These are phyloP conservation scores for Filosporella fistucella DNA, from an alignment of 495 filamentous ascomycete species.

Conservation along the genomic window DNA sequence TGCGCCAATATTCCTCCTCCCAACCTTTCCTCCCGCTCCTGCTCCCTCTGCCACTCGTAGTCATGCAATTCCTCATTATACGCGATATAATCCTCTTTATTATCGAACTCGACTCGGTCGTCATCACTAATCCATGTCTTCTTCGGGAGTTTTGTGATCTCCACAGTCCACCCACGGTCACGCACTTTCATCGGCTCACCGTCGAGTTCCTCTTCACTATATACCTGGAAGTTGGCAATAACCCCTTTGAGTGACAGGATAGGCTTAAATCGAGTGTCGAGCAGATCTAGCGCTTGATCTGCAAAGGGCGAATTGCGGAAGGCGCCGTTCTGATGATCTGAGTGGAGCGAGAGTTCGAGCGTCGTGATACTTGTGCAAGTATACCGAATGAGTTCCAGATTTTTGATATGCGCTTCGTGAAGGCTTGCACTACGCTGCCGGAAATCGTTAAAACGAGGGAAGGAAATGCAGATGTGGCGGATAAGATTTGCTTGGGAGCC, in stretches of 20 bases:
- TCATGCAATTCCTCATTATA: conserved; percentile 18
- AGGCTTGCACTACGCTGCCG: conserved; percentile 6
- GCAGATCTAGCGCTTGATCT: conserved; percentile 13
- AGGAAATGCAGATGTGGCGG: conserved; percentile 22
- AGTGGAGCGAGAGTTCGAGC: conserved; percentile 15
- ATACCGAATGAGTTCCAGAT: conserved; percentile 22
- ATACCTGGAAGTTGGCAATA: conserved; percentile 19
- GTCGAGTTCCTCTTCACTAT: conserved; percentile 14
- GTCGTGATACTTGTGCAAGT: conserved; percentile 20
- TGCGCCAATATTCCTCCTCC: conserved; percentile 23
- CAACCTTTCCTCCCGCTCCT: conserved; percentile 18
- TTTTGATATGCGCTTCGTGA: conserved; percentile 16
- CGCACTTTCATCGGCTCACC: conserved; percentile 20
- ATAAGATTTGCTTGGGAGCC: conserved; percentile 17
- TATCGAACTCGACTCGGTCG: conserved; percentile 22
- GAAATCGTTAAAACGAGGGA: conserved; percentile 12
- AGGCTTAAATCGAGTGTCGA: conserved; percentile 21
- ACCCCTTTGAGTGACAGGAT: conserved; percentile 22
- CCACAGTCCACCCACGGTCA: conserved; percentile 18
- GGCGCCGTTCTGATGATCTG: conserved; percentile 1
- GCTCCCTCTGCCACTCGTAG: conserved; percentile 18
- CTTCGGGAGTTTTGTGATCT: conserved; percentile 22
- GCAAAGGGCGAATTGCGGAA: conserved; percentile 9
- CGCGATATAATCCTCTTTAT: conserved; percentile 20
- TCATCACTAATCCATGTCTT: conserved; percentile 17